Conservation (phyloP, 2,329 filamentous ascomycete genomes). For the Stachybotrys chartarum region DNA sequence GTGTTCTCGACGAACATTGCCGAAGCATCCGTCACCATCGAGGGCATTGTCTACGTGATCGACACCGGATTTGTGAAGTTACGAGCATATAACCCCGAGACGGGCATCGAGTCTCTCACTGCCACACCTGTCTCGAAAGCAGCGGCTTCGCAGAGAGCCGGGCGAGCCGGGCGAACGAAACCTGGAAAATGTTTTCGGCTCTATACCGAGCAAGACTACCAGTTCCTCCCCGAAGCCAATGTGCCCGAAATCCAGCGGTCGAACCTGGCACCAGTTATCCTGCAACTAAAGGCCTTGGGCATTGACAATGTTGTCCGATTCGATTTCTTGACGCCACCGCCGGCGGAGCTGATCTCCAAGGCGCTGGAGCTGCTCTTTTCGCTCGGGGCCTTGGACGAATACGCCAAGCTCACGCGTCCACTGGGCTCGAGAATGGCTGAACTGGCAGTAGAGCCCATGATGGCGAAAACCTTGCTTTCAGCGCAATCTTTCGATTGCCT, state of each 20-base stretch:
- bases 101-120: conserved; percentile 82
- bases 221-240: conserved; percentile 60
- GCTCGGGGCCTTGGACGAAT: conserved; percentile 78
- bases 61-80: conserved; percentile 90
- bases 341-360: conserved; percentile 75
- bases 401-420: conserved; percentile 83
- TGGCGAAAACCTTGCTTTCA: conserved; percentile 78
- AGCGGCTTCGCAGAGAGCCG: conserved; percentile 84
- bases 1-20: conserved; percentile 94
- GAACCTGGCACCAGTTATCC: conserved; percentile 78
- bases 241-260: conserved; percentile 88
- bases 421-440: conserved; percentile 91
- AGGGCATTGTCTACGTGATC: conserved; percentile 84
- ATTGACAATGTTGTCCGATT: conserved; percentile 93
- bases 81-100: conserved; percentile 73
- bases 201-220: conserved; percentile 72
- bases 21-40: conserved; percentile 91
- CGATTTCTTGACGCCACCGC: conserved; percentile 79
- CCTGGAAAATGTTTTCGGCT: conserved; percentile 92
- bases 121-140: conserved; percentile 80
- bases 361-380: conserved; percentile 84
- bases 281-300: conserved; percentile 90
- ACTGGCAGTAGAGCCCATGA: conserved; percentile 89
- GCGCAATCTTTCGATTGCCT: conserved; percentile 71
- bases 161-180: conserved; percentile 80